A percentile compares a stretch with the other conserved stretches of the same genome.
Evolutionary conservation across 2,329 filamentous ascomycete genomes (phyloP).

Genomic region (Sarocladium brachiariae): DNA sequence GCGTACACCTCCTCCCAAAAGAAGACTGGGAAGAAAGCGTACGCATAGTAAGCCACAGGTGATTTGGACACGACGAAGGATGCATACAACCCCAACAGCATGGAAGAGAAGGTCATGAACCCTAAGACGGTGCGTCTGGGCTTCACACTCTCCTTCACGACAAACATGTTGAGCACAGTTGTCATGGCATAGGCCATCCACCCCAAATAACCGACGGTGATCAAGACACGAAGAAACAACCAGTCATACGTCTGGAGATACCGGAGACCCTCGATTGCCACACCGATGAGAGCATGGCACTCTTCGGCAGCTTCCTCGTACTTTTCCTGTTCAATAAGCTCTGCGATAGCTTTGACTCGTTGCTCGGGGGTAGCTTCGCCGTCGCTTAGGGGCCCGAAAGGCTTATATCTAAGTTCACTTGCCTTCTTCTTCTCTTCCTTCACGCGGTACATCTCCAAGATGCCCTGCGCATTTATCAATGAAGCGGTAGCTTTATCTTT

Average conservation of each 20-base stretch:
- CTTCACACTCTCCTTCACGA: slow-evolving; percentile 63
- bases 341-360: slow-evolving; percentile 60
- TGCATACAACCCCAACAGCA: slow-evolving; percentile 69
- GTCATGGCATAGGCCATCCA: slow-evolving; percentile 93
- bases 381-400: slow-evolving; percentile 64
- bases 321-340: slow-evolving; percentile 57
- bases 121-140: slow-evolving; percentile 56
- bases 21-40: slow-evolving; percentile 83
- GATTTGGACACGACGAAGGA: slow-evolving; percentile 75
- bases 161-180: slow-evolving; percentile 81
- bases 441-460: slow-evolving; percentile 92
- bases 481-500: slow-evolving; percentile 78
- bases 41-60: slow-evolving; percentile 78
- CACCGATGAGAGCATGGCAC: slow-evolving; percentile 68
- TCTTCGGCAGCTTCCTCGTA: slow-evolving; percentile 74
- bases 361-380: slow-evolving; percentile 56
- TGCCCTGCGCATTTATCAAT: slow-evolving; percentile 75
- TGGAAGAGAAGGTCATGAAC: slow-evolving; percentile 63
- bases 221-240: slow-evolving; percentile 84
- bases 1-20: slow-evolving; percentile 97
- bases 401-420: slow-evolving; percentile 68
- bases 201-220: slow-evolving; percentile 85
- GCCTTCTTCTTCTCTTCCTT: slow-evolving; percentile 82
- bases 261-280: slow-evolving; percentile 73
- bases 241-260: slow-evolving; percentile 98